Evolutionary conservation across 352 stramenopile species (phyloP).

Genomic region (Pythium rhizo-oryzae): DNA sequence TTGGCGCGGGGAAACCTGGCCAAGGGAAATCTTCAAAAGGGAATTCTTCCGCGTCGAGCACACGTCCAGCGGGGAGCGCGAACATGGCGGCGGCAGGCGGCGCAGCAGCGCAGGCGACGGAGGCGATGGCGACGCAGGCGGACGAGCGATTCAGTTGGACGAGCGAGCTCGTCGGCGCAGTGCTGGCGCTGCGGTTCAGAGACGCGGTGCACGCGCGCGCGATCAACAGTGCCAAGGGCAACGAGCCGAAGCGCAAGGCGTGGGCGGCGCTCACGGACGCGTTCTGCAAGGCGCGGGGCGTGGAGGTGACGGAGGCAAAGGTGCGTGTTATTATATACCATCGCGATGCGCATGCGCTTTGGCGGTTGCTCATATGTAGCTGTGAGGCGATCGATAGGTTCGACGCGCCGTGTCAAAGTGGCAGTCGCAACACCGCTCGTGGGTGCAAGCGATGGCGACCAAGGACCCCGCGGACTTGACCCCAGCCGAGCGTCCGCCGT

Average conservation of each 20-base stretch:
- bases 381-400: slow-evolving; percentile 9
- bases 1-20: slow-evolving; percentile 10
- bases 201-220: slow-evolving; percentile 9
- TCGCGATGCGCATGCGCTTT: too few species aligned
- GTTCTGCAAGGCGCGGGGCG: slow-evolving; percentile 9
- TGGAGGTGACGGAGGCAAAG: slow-evolving; percentile 20
- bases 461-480: slow-evolving; percentile 9
- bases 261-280: slow-evolving; percentile 15
- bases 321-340: background rate
- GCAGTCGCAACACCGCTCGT: slow-evolving; percentile 26
- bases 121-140: background rate
- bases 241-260: slow-evolving; percentile 24
- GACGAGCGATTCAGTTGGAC: slow-evolving; percentile 27
- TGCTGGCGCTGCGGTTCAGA: slow-evolving; percentile 26
- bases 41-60: slow-evolving; percentile 8
- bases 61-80: background rate
- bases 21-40: slow-evolving; percentile 11
- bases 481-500: slow-evolving; percentile 15
- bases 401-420: slow-evolving; percentile 27
- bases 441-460: background rate
- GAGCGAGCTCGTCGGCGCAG: slow-evolving; percentile 19
- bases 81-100: background rate
- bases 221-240: slow-evolving; percentile 21
- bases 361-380: too few species aligned
- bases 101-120: background rate